phyloP scores from a whole-genome alignment of 495 filamentous ascomycete species.

The Peziza echinospora region DNA sequence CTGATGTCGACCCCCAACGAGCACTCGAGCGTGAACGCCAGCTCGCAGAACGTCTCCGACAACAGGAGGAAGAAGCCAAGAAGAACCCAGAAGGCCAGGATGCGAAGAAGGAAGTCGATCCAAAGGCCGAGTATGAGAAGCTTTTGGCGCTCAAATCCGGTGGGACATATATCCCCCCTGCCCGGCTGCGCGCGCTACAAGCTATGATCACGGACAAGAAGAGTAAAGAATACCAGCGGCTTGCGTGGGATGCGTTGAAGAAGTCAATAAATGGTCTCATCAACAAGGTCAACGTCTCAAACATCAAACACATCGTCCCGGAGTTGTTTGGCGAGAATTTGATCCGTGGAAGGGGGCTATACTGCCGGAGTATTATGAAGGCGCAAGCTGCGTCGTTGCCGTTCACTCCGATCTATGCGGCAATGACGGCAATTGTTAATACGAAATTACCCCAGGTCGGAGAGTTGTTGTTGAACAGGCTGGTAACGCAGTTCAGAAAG shows the following conservation, averaged over 20 bases:
- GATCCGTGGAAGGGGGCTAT: slow-evolving; percentile 70
- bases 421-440: slow-evolving; percentile 90
- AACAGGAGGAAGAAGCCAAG: slow-evolving; percentile 33
- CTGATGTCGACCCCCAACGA: slow-evolving; percentile 33
- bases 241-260: slow-evolving; percentile 98
- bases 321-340: slow-evolving; percentile 91
- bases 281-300: slow-evolving; percentile 93
- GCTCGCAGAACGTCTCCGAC: slow-evolving; percentile 35
- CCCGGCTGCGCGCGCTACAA: slow-evolving; percentile 73
- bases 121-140: slow-evolving; percentile 81
- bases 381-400: slow-evolving; percentile 90
- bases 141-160: slow-evolving; percentile 76
- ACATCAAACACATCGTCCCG: slow-evolving; percentile 92
- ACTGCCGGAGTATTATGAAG: slow-evolving; percentile 92
- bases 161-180: slow-evolving; percentile 88
- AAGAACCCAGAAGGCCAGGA: slow-evolving; percentile 83
- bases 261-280: slow-evolving; percentile 97
- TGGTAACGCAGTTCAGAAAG: slow-evolving; percentile 85
- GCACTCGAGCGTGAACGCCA: slow-evolving; percentile 40
- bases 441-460: slow-evolving; percentile 90
- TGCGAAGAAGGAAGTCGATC: slow-evolving; percentile 38
- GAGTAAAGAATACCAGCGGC: slow-evolving; percentile 93
- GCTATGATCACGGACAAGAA: slow-evolving; percentile 90
- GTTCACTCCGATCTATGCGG: slow-evolving; percentile 85
- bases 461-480: slow-evolving; percentile 64